phyloP scores from a whole-genome alignment of 495 filamentous ascomycete species.

The Aspergillus hancockii region DNA sequence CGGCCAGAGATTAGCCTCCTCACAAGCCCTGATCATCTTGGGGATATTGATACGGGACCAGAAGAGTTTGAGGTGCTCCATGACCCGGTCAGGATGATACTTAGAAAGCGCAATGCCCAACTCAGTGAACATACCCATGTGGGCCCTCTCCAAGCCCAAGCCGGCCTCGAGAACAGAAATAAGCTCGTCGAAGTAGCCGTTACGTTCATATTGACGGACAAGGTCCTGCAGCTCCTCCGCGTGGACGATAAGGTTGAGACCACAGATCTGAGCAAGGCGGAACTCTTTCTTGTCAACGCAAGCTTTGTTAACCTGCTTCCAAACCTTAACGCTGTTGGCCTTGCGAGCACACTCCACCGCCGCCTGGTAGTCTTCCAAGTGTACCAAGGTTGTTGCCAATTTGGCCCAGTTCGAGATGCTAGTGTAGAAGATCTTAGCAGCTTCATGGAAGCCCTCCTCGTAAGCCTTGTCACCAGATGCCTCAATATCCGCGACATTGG shows the following conservation, averaged over 20 bases:
- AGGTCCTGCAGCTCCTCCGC: slow-evolving; percentile 93
- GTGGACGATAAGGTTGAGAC: slow-evolving; percentile 97
- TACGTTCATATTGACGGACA: slow-evolving; percentile 93
- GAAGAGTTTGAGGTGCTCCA: slow-evolving; percentile 99
- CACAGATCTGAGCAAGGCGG: slow-evolving; percentile 97
- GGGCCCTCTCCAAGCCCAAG: slow-evolving; percentile 86
- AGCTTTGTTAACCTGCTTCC: slow-evolving; percentile 97
- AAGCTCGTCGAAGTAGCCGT: slow-evolving; percentile 98
- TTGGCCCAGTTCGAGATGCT: slow-evolving; percentile 99
- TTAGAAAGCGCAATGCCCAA: slow-evolving; percentile 93
- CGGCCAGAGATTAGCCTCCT: slow-evolving; percentile 96
- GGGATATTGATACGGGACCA: slow-evolving; percentile 99
- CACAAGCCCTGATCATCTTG: slow-evolving; percentile 93
- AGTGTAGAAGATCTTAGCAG: slow-evolving; percentile 97
- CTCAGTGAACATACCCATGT: slow-evolving; percentile 97
- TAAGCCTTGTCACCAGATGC: slow-evolving; percentile 98
- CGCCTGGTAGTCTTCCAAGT: slow-evolving; percentile 95
- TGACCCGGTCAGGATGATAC: slow-evolving; percentile 92
- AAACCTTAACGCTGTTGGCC: slow-evolving; percentile 99
- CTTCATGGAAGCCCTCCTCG: slow-evolving; percentile 89
- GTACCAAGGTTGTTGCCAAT: slow-evolving; percentile 93
- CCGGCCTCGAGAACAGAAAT: slow-evolving; percentile 94
- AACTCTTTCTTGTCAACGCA: slow-evolving; percentile 99
- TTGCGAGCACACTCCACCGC: slow-evolving; percentile 98
- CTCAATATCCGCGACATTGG: slow-evolving; percentile 94